Percentiles rank a stretch among this genome's conserved stretches.
Conservation (phyloP, 306 rosid genomes). For the Prunus campanulata region DNA sequence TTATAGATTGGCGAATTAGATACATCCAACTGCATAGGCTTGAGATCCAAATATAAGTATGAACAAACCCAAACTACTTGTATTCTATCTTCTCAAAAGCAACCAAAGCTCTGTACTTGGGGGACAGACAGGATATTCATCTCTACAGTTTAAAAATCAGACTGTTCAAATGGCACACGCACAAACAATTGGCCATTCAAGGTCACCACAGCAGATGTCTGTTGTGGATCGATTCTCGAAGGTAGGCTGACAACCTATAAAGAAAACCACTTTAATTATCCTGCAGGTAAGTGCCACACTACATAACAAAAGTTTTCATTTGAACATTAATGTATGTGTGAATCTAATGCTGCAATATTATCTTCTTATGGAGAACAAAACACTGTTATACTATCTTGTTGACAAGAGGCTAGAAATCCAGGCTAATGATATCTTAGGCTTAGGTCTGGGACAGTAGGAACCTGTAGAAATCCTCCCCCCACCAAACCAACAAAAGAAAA, state of each 20-base stretch:
- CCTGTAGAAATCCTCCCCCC: neutral
- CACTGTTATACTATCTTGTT: neutral
- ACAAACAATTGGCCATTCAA: conserved; percentile 76
- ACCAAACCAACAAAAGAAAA: neutral
- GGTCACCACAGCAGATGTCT: conserved; percentile 76
- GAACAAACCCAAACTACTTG: conserved; percentile 4
- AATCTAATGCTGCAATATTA: neutral
- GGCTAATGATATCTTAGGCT: neutral
- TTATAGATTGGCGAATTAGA: neutral
- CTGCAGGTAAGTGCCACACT: conserved; percentile 4
- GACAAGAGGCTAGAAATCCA: neutral
- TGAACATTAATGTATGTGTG: neutral
- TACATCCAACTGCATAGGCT: neutral
- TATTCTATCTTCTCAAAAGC: neutral
- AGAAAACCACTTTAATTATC: conserved; percentile 2
- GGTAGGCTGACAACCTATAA: conserved; percentile 69
- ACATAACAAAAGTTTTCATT: neutral
- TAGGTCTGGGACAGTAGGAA: neutral
- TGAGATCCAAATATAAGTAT: neutral
- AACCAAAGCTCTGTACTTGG: neutral
- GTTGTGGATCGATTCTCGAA: conserved; percentile 76
- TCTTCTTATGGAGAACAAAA: no score
- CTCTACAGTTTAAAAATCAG: conserved; percentile 36
- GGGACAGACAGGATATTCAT: neutral
- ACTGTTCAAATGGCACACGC: conserved; percentile 70